Evolutionary conservation across 805 yeast genomes (phyloP), one percentile per base, ranked within the genome.

Genomic region (Kuraishia floccosa): DNA sequence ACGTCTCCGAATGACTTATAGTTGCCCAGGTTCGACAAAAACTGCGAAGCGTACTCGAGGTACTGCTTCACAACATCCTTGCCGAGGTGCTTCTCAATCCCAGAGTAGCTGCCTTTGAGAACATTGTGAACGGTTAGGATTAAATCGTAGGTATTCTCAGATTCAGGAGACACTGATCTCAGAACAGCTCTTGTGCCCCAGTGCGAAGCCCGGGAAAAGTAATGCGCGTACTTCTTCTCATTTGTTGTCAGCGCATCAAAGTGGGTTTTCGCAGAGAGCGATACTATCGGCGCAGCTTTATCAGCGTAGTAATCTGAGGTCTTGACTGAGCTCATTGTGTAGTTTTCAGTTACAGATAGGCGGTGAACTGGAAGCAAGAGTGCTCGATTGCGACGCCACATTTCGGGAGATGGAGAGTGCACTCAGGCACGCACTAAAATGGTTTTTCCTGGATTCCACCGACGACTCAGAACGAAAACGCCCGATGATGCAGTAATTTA

Each of bases 1-100:
- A 72, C 72, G 56, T 85, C 95, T 41, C 96, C 96, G 51, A 85
- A 85, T 1, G 91, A 78, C 56, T 79, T 85, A 57, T 70, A 81
- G 47, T 81, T 81, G 41, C 91, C 91, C 50, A 76, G 60, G 52
- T 81, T 81, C 24, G 76, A 61, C 38, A 81, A 58, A 46, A 81
- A 75, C 58, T 81, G 89, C 25, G 85, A 78, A 19, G 76, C 79
- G 50, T 72, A 84, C 47, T 78, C 83, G 50, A 83, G 57, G 49
- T 79, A 82, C 13, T 50, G 48, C 25, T 54, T 47, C 12, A 60
- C 59, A 6, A 50, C 52, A 1, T 57, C 59, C 10, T 54, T 56
- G 7, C 62, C 49, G 13, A 63, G 49, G 25, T 46, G 46, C 8
- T 43, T 41, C 11, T 48, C 42, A 19, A 68, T 44, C 17, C 42